These are phyloP conservation scores for Termitomyces sp. DNA, from an alignment of 768 basidiomycete genomes.

Conservation along the genomic window DNA sequence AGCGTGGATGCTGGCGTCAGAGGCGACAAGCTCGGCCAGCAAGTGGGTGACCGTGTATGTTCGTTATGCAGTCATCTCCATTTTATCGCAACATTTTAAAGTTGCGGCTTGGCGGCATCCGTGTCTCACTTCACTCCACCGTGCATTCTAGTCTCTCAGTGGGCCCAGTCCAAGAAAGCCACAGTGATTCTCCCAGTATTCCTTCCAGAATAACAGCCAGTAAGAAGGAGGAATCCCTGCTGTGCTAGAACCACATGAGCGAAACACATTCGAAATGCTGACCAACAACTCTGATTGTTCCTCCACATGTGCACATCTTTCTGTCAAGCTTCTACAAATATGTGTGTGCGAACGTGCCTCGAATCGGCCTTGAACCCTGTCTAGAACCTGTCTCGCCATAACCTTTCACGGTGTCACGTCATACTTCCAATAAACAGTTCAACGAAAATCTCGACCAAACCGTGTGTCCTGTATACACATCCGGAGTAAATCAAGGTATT, in stretches of 20 bases:
- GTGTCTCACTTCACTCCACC: constrained; percentile 8
- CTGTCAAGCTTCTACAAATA: neutral
- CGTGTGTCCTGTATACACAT: neutral
- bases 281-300: neutral
- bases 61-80: constrained; percentile 3
- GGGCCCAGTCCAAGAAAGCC: neutral
- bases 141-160: neutral
- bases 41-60: constrained; percentile 1
- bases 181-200: neutral
- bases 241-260: neutral
- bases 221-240: neutral
- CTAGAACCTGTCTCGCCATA: neutral
- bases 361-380: neutral
- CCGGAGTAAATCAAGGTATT: neutral
- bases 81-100: constrained; percentile 8
- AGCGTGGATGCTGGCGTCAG: constrained; percentile 4
- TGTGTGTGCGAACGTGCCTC: neutral
- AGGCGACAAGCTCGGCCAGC: neutral
- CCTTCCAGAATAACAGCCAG: neutral
- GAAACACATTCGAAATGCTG: neutral
- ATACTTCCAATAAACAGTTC: neutral
- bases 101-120: constrained; percentile 5
- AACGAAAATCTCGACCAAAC: neutral
- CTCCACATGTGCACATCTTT: neutral
- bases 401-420: neutral